Evolutionary conservation across 257 asterid genomes (phyloP).

Genomic region (Paraleonurus japonicus): DNA sequence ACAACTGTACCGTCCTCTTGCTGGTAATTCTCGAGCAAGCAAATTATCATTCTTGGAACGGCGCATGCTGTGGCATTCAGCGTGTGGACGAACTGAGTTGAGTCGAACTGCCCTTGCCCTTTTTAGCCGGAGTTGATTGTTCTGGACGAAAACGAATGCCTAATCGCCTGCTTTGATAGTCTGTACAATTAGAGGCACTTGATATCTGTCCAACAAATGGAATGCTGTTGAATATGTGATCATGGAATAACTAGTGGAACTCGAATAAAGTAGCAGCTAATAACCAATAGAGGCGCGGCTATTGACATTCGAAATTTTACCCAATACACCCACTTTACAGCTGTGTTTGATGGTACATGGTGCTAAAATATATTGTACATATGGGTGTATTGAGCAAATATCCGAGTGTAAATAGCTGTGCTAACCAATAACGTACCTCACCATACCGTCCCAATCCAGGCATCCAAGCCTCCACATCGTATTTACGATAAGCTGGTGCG

Average conservation of each 20-base stretch:
- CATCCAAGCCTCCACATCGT: slow-evolving; percentile 99
- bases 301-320: too few relatives aligned
- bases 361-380: too few relatives aligned
- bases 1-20: slow-evolving; percentile 90
- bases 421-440: slow-evolving; percentile 49
- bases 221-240: neutral
- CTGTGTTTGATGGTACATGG: too few relatives aligned
- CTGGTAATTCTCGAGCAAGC: slow-evolving; percentile 93
- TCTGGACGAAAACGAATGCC: slow-evolving; percentile 92
- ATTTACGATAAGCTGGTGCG: slow-evolving; percentile 97
- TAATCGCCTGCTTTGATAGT: slow-evolving; percentile 89
- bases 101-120: slow-evolving; percentile 56
- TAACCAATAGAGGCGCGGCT: neutral
- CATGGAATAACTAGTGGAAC: neutral
- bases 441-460: slow-evolving; percentile 96
- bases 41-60: slow-evolving; percentile 91
- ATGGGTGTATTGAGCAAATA: too few relatives aligned
- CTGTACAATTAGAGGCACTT: slow-evolving; percentile 96
- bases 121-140: slow-evolving; percentile 45
- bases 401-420: neutral
- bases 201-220: slow-evolving; percentile 62
- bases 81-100: slow-evolving; percentile 87
- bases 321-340: too few relatives aligned
- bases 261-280: neutral
- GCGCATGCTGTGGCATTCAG: slow-evolving; percentile 97